Evolutionary conservation across 2,329 filamentous ascomycete genomes (phyloP).

Genomic region (Exophiala alcalophila): DNA sequence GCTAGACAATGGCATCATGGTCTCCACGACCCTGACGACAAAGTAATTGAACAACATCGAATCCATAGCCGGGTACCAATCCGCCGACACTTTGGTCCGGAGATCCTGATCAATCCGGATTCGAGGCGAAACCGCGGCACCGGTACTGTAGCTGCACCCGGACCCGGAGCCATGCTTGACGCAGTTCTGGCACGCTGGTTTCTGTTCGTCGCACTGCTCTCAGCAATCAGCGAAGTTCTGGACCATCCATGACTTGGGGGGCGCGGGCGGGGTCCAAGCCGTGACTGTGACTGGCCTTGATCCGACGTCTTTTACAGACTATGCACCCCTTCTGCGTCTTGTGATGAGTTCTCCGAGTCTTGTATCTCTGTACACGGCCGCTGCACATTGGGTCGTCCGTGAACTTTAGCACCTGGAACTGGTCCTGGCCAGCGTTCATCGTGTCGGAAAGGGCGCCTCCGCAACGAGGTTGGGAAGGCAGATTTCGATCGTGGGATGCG

Average conservation of each 20-base stretch:
- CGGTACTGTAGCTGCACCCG: constrained; percentile 30
- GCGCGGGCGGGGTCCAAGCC: too few relatives aligned
- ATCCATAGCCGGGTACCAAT: constrained; percentile 33
- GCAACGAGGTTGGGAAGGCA: too few relatives aligned
- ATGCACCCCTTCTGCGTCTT: constrained; percentile 37
- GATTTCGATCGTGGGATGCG: too few relatives aligned
- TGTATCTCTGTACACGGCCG: constrained; percentile 9
- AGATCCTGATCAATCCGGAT: constrained; percentile 29
- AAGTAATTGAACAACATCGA: constrained; percentile 37
- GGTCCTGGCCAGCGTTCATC: not conserved
- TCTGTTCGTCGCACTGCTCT: constrained; percentile 37
- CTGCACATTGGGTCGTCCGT: not conserved
- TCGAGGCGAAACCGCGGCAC: constrained; percentile 8
- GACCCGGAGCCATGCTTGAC: constrained; percentile 33
- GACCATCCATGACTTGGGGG: too few relatives aligned
- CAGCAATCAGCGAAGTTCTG: too few relatives aligned
- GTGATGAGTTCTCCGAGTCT: constrained; percentile 33
- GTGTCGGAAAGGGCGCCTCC: too few relatives aligned
- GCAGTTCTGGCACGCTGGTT: constrained; percentile 35
- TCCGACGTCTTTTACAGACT: constrained; percentile 37
- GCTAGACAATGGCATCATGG: constrained; percentile 10
- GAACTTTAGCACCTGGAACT: constrained; percentile 8
- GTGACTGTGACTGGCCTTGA: constrained; percentile 34
- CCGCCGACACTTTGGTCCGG: constrained; percentile 8
- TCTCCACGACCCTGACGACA: constrained; percentile 10